phyloP scores from a whole-genome alignment of 306 rosid genomes.

The Rosa multiflora region DNA sequence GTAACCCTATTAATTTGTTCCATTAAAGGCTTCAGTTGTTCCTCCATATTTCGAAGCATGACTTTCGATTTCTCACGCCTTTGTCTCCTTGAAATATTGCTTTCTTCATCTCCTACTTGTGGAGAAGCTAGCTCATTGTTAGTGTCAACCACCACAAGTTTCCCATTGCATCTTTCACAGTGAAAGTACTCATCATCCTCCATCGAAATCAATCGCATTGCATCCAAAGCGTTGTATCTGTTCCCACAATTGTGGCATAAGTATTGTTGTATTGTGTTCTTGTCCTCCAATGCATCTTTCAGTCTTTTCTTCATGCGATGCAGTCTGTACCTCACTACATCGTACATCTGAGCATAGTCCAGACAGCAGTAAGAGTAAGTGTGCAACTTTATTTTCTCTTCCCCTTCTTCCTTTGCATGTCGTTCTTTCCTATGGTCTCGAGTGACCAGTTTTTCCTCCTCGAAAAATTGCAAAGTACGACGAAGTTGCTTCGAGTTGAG shows the following conservation, averaged over 20 bases:
- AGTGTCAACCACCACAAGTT: constrained; percentile 69
- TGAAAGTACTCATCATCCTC: constrained; percentile 76
- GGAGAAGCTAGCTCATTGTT: constrained; percentile 72
- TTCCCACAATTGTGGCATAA: constrained; percentile 77
- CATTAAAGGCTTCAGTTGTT: constrained; percentile 81
- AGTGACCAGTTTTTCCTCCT: constrained; percentile 88
- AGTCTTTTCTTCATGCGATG: constrained; percentile 92
- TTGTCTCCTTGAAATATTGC: constrained; percentile 62
- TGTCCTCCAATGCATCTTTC: constrained; percentile 95
- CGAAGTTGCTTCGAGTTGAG: constrained; percentile 89
- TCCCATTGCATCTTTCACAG: constrained; percentile 84
- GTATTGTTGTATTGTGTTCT: constrained; percentile 86
- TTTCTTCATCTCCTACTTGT: constrained; percentile 86
- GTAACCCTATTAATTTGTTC: constrained; percentile 82
- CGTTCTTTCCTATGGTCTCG: constrained; percentile 81
- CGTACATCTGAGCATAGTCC: constrained; percentile 82
- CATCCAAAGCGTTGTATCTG: constrained; percentile 92
- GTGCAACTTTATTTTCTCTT: constrained; percentile 84
- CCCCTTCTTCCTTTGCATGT: constrained; percentile 59
- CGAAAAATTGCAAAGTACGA: constrained; percentile 74
- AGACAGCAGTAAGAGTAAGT: constrained; percentile 89
- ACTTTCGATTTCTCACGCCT: constrained; percentile 78
- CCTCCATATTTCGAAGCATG: constrained; percentile 89
- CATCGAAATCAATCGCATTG: constrained; percentile 69
- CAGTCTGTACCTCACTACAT: constrained; percentile 87